Conservation (phyloP, 768 basidiomycete species). For the Pulveroboletus sp. region DNA sequence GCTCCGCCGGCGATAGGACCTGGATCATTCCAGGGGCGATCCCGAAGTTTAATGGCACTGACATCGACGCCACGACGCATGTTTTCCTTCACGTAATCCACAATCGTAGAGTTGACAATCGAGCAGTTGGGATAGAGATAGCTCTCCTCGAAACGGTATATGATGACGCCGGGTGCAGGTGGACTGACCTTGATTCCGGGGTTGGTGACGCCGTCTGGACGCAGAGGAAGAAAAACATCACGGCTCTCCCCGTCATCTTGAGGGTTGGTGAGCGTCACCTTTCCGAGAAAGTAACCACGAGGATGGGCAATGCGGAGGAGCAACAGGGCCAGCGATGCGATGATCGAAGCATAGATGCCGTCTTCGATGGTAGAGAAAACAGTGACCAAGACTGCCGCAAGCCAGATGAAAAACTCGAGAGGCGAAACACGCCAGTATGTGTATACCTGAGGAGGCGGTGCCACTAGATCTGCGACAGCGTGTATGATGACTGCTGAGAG, state of each 20-base stretch:
- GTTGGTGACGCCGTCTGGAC: slow-evolving; percentile 59
- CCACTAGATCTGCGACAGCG: slow-evolving; percentile 85
- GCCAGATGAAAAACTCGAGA: slow-evolving; percentile 87
- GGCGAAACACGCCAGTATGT: slow-evolving; percentile 94
- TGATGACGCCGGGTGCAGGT: slow-evolving; percentile 81
- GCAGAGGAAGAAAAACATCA: slow-evolving; percentile 83
- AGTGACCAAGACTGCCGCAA: slow-evolving; percentile 83
- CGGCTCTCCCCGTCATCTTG: slow-evolving; percentile 41
- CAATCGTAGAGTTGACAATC: slow-evolving; percentile 64
- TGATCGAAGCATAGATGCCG: slow-evolving; percentile 86
- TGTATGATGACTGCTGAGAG: slow-evolving; percentile 96
- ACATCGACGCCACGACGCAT: slow-evolving; percentile 78
- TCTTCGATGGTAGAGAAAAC: slow-evolving; percentile 93
- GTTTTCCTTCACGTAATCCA: slow-evolving; percentile 76
- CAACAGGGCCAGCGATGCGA: slow-evolving; percentile 74
- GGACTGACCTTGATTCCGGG: slow-evolving; percentile 68
- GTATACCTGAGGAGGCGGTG: slow-evolving; percentile 78
- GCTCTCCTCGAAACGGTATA: slow-evolving; percentile 92
- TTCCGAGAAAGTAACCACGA: slow-evolving; percentile 88
- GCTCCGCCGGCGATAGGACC: slow-evolving; percentile 56
- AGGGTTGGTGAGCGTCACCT: slow-evolving; percentile 55
- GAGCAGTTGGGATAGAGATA: slow-evolving; percentile 83
- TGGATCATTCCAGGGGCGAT: slow-evolving; percentile 94
- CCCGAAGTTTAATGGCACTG: slow-evolving; percentile 55
- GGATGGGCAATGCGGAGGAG: slow-evolving; percentile 86